Evolutionary conservation across 1,284 basidiomycete genomes (phyloP).

Genomic region (Singerocomus inundabilis): DNA sequence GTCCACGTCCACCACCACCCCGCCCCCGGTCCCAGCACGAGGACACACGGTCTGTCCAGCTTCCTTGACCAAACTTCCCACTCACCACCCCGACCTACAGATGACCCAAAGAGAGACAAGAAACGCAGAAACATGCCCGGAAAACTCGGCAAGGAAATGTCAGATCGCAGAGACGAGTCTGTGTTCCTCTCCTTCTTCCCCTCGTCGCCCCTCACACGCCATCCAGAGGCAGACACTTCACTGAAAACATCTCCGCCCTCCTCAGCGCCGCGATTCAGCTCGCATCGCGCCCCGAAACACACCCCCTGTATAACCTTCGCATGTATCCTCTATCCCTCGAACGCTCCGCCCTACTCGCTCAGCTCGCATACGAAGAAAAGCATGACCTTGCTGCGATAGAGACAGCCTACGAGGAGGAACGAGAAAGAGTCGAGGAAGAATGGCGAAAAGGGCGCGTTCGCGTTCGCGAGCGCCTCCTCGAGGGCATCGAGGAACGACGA

Average conservation of each 20-base stretch:
- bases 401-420: conserved; percentile 73
- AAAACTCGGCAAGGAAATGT: conserved; percentile 67
- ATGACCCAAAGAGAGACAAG: conserved; percentile 55
- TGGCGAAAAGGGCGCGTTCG: conserved; percentile 69
- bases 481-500: conserved; percentile 77
- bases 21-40: conserved; percentile 40
- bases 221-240: conserved; percentile 49
- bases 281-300: conserved; percentile 61
- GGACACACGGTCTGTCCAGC: conserved; percentile 36
- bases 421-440: conserved; percentile 73
- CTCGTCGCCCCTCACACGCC: conserved; percentile 11
- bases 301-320: conserved; percentile 62
- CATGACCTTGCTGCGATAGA: conserved; percentile 60
- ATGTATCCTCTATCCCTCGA: conserved; percentile 70
- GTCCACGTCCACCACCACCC: conserved; percentile 31
- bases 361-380: conserved; percentile 62
- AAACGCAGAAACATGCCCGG: conserved; percentile 65
- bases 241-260: conserved; percentile 55
- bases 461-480: conserved; percentile 70
- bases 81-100: conserved; percentile 20
- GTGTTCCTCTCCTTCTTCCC: conserved; percentile 32
- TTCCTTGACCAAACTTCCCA: background rate
- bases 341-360: conserved; percentile 67
- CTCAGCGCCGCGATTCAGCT: conserved; percentile 57
- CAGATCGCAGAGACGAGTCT: conserved; percentile 71